These are phyloP conservation scores for Scytalidium sp. DNA, from an alignment of 2,329 filamentous ascomycete genomes.

Conservation along the genomic window DNA sequence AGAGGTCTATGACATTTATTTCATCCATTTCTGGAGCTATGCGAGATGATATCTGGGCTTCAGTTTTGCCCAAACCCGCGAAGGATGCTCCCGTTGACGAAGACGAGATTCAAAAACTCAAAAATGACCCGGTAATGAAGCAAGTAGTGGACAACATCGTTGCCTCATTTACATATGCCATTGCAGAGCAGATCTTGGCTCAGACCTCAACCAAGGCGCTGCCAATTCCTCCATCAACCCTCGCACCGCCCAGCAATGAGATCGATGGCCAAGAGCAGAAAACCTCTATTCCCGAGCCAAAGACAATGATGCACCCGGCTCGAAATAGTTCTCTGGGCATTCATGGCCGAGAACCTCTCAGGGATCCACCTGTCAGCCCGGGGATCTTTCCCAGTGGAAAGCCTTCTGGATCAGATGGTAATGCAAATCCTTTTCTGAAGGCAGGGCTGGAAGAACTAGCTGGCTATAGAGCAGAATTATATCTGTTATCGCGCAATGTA, in stretches of 20 bases:
- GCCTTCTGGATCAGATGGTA: constrained; percentile 35
- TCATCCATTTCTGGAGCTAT: constrained; percentile 76
- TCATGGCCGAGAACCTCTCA: constrained; percentile 35
- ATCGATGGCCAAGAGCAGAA: constrained; percentile 55
- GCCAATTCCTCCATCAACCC: constrained; percentile 60
- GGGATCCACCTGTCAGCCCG: constrained; percentile 47
- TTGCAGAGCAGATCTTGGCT: constrained; percentile 71
- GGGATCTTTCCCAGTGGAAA: constrained; percentile 49
- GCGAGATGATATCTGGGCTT: constrained; percentile 71
- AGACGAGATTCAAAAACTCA: constrained; percentile 19
- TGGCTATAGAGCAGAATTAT: constrained; percentile 77
- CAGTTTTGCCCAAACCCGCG: constrained; percentile 27
- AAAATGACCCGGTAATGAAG: constrained; percentile 34
- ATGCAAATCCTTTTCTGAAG: constrained; percentile 48
- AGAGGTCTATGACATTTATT: constrained; percentile 79
- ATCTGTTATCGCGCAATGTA: constrained; percentile 74
- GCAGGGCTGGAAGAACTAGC: constrained; percentile 77
- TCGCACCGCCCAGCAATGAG: constrained; percentile 32
- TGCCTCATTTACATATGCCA: constrained; percentile 73
- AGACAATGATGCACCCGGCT: constrained; percentile 68
- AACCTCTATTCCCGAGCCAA: constrained; percentile 61
- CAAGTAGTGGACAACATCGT: constrained; percentile 71
- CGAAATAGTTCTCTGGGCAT: constrained; percentile 55
- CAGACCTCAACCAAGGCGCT: constrained; percentile 70
- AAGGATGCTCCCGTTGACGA: constrained; percentile 27